Conservation (phyloP, 495 filamentous ascomycete genomes). For the Penicillium steckii region DNA sequence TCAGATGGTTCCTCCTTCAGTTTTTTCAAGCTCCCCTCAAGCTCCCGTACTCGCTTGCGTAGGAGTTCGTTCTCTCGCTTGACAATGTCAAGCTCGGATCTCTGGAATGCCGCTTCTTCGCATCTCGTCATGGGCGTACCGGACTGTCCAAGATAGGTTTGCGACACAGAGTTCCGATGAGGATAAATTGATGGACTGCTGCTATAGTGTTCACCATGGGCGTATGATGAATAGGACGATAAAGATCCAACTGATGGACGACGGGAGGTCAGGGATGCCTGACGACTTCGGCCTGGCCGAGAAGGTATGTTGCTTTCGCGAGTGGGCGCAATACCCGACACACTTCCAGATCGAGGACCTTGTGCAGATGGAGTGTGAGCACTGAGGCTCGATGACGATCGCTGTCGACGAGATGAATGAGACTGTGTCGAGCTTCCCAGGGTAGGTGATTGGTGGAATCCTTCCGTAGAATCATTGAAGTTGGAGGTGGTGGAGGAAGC, state of each 20-base stretch:
- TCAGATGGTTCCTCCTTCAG: slow-evolving; percentile 11
- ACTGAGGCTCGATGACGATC: slow-evolving; percentile 63
- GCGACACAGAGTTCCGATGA: slow-evolving; percentile 32
- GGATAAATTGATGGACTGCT: slow-evolving; percentile 28
- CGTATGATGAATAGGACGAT: slow-evolving; percentile 31
- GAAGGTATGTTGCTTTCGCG: slow-evolving; percentile 28
- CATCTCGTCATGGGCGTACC: slow-evolving; percentile 43
- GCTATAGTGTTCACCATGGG: slow-evolving; percentile 29
- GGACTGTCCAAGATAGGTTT: slow-evolving; percentile 26
- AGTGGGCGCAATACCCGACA: slow-evolving; percentile 49
- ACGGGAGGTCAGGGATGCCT: slow-evolving; percentile 43
- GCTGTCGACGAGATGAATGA: slow-evolving; percentile 59
- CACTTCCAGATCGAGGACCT: slow-evolving; percentile 41
- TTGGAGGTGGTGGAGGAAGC: slow-evolving; percentile 71
- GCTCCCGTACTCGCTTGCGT: slow-evolving; percentile 67
- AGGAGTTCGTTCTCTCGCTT: slow-evolving; percentile 81
- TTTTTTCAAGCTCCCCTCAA: slow-evolving; percentile 54
- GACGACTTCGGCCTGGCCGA: slow-evolving; percentile 35
- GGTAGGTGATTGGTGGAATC: slow-evolving; percentile 44
- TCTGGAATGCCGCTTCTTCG: slow-evolving; percentile 69
- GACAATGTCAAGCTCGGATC: slow-evolving; percentile 67
- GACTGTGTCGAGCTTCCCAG: slow-evolving; percentile 51
- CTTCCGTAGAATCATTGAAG: slow-evolving; percentile 52
- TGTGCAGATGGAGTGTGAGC: slow-evolving; percentile 48
- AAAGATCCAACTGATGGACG: slow-evolving; percentile 40